Evolutionary conservation across 352 stramenopile species (phyloP), one percentile per base, ranked within the genome.

Genomic region (Albugo laibachii): DNA sequence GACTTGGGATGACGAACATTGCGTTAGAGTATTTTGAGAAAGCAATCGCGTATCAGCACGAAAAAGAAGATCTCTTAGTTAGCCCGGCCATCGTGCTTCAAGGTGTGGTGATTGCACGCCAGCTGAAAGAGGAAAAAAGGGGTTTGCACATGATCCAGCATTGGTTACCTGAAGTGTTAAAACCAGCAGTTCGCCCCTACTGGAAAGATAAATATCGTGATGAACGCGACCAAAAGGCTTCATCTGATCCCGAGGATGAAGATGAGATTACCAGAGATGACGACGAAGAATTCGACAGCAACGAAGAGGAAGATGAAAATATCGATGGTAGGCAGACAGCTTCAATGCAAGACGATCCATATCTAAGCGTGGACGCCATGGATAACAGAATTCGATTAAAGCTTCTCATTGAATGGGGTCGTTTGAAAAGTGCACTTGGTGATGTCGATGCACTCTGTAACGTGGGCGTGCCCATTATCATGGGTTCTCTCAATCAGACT

Each of bases 11-110:
- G 14, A 75, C 64, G 19, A 67, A 83, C 12, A 61, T 83, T 35
- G 75, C 78, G 2, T 63, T 92, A 10, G 69, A 85, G 16, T 88
- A 68, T 55, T 92, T 83, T 38, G 73, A 88, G 41, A 80, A 80
- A 49, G 59, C 72, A 0, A 65, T 92, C 27, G 41, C 58, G 0
- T 63, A 78, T 36, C 73, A 87, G 41, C 45, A 61, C 11, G 47
- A 54, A 15, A 67, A 61, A 40, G 58, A 76, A 3, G 58, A 74
- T 31, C 52, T 83, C 16, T 41, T 34, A 2, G 71, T 86, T 5
- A 67, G 69, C 20, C 74, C 77, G 1, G 58, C 75, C 52, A 44
- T 92, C 6, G 66, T 83, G 56, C 45, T 83, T 10, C 68, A 83
- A 37, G 65, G 63, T 5, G 84, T 87, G 67, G 59, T 71, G 27